These are phyloP conservation scores for Gossypium sturtianum DNA, from an alignment of 345 rosid genomes.

Conservation along the genomic window DNA sequence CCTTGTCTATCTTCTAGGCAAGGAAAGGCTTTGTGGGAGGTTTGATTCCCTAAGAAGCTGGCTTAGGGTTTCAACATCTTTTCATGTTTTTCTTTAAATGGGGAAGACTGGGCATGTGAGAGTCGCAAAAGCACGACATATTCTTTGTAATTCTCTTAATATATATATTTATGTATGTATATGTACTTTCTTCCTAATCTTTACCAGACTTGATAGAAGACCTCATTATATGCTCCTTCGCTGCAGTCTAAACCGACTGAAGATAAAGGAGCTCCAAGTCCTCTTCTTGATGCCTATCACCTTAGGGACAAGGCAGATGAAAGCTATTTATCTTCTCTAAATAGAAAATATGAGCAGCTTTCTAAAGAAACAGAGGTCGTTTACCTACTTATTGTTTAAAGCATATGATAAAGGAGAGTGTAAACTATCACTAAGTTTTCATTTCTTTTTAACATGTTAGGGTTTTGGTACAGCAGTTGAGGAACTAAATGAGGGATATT, in stretches of 20 bases:
- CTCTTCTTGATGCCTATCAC: constrained; percentile 76
- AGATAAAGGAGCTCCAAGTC: constrained; percentile 28
- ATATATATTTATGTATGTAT: not conserved
- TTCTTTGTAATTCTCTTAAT: not conserved
- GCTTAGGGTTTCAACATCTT: not conserved
- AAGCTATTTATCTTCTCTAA: constrained; percentile 21
- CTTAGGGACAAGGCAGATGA: constrained; percentile 41
- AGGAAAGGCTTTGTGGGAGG: not conserved
- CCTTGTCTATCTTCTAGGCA: not conserved
- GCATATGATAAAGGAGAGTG: constrained; percentile 7
- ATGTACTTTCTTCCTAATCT: not conserved
- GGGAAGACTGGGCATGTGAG: not conserved
- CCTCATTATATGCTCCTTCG: constrained; percentile 7
- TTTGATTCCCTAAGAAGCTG: not conserved
- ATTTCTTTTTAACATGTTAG: constrained; percentile 34
- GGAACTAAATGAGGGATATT: constrained; percentile 47
- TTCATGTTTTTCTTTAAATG: not conserved
- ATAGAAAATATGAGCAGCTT: constrained; percentile 16
- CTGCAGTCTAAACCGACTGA: constrained; percentile 34
- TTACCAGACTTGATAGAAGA: not conserved
- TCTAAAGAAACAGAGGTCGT: constrained; percentile 41
- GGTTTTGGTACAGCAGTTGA: constrained; percentile 41
- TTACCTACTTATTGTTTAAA: constrained; percentile 2
- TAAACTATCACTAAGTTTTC: constrained; percentile 8
- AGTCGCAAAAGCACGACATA: not conserved